Conservation (phyloP, 2,329 filamentous ascomycete genomes). For the Aspergillus hiratsukae region DNA sequence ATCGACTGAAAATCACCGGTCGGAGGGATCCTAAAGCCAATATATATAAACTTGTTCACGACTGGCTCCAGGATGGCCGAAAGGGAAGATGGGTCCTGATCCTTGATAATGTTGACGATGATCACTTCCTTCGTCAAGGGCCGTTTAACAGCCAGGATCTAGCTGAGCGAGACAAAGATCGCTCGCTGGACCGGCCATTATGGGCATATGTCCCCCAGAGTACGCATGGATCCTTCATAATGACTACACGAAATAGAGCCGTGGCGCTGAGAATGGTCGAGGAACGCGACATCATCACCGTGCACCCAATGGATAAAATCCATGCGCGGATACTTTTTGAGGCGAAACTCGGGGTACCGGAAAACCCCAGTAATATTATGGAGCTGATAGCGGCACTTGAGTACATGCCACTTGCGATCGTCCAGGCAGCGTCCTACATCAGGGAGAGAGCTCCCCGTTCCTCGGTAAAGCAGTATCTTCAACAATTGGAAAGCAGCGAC, state of each 20-base stretch:
- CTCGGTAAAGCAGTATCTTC: conserved; percentile 10
- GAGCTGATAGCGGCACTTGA: conserved; percentile 15
- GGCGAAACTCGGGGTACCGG: conserved; percentile 18
- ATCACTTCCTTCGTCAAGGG: conserved; percentile 7
- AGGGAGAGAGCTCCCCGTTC: conserved; percentile 1
- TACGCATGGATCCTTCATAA: conserved; percentile 11
- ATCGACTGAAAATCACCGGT: conserved; percentile 25
- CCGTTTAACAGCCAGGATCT: neutral
- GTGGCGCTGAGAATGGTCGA: conserved; percentile 8
- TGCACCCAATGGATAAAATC: conserved; percentile 23
- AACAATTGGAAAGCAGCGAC: conserved; percentile 29
- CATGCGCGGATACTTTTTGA: conserved; percentile 24
- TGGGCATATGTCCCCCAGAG: conserved; percentile 16
- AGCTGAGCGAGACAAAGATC: neutral
- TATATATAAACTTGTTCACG: conserved; percentile 25
- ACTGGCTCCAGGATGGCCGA: conserved; percentile 17
- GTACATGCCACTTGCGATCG: conserved; percentile 28
- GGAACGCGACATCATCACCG: conserved; percentile 9
- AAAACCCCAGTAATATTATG: neutral
- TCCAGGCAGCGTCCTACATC: conserved; percentile 22
- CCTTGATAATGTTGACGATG: conserved; percentile 24
- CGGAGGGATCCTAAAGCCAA: conserved; percentile 28
- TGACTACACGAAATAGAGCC: conserved; percentile 13
- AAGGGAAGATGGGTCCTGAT: conserved; percentile 21
- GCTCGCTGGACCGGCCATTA: neutral